Percentiles rank a stretch among this genome's conserved stretches.
phyloP scores from a whole-genome alignment of 352 stramenopile species.

The Phytopythium mirpurense region DNA sequence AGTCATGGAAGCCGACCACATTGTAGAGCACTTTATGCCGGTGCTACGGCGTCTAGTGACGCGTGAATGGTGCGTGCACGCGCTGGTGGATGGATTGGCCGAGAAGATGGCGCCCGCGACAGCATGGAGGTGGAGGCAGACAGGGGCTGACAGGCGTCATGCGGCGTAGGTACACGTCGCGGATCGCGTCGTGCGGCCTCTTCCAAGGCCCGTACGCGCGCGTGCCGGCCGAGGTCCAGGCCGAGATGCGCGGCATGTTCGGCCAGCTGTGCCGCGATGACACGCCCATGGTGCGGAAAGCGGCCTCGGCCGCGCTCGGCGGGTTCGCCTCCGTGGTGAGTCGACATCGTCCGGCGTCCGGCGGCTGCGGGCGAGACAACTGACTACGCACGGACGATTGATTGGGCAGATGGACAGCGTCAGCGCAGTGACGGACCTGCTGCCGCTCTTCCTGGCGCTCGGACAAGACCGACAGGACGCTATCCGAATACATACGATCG shows the following conservation, averaged over 20 bases:
- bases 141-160: too few relatives aligned
- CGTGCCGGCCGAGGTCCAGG: constrained; percentile 55
- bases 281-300: constrained; percentile 96
- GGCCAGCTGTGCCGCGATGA: constrained; percentile 93
- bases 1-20: constrained; percentile 78
- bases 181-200: constrained; percentile 79
- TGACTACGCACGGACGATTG: background rate
- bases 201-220: constrained; percentile 70
- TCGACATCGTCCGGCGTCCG: background rate
- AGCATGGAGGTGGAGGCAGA: too few relatives aligned
- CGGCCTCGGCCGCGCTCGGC: constrained; percentile 87
- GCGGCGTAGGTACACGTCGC: constrained; percentile 55
- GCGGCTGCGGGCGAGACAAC: background rate
- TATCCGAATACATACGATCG: constrained; percentile 96
- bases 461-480: constrained; percentile 94
- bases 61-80: constrained; percentile 96
- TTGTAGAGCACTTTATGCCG: constrained; percentile 89
- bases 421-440: constrained; percentile 63
- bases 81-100: too few relatives aligned
- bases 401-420: constrained; percentile 45
- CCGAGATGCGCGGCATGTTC: constrained; percentile 90
- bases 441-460: constrained; percentile 82
- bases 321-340: constrained; percentile 69
- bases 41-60: constrained; percentile 92
- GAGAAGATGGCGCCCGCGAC: background rate